Base-by-base conservation (phyloP, 2,329 filamentous ascomycete species). In the Sporothrix inflata region DNA sequence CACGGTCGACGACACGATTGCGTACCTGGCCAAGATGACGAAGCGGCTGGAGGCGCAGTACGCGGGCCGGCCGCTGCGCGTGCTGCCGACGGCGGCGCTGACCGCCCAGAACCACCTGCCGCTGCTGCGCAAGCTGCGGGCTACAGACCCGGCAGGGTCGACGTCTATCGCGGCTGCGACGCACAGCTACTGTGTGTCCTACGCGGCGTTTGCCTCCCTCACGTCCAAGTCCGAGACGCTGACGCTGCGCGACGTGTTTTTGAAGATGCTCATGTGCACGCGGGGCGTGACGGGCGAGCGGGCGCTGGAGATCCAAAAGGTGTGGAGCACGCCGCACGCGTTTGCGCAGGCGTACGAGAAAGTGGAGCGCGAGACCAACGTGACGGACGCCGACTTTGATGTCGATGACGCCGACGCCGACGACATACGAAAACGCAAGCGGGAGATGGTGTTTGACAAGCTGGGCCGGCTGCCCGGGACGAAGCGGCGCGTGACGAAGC, bases 261-360 rank as follows among this genome's bases (percentile, higher is more conserved):
- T 96, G 34, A 94, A 94, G 80, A 95, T 96, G 92, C 85, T 96
- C 65, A 94, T 96, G 92, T 93, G 91, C 74, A 93, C 88, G 1
- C 87, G 87, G 71, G 91, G 92, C 1, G 84, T 96, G 14, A 92
- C 91, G 0, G 91, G 91, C 3, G 92, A 94, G 76, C 93, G 92
- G 77, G 93, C 93, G 0, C 80, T 94, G 5, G 92, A 93, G 80
- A 93, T 96, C 14, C 92, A 95, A 78, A 90, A 89, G 75, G 82
- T 85, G n/a, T 96, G 92, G 91, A 88, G 86, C 75, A 95, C 92
- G 1, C 93, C 93, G 0, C 84, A 87, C 73, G 88, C 89, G 0
- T 88, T 96, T 68, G 83, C 93, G n/a, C 87, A 90, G 77, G 92
- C 91, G 0, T 94, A 89, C 77, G 87, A 89, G 75, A 80, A 80